Percentiles rank a stretch among this genome's conserved stretches.
These are phyloP conservation scores for Cubamyces sp. DNA, from an alignment of 768 basidiomycete species.

Conservation along the genomic window DNA sequence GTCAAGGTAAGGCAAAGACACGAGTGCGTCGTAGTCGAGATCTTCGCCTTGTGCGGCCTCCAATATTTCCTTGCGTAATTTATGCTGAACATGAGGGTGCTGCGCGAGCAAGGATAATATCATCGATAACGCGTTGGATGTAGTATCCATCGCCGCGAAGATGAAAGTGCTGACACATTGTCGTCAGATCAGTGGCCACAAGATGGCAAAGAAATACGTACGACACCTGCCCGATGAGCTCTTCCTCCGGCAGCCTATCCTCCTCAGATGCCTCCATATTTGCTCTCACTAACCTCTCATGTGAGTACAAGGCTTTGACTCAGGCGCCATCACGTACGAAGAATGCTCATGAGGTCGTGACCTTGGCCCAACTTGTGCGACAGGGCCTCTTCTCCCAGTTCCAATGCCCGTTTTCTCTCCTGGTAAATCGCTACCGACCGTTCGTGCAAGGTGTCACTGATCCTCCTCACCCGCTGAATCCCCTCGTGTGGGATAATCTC, in stretches of 20 bases:
- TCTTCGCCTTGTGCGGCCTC: constrained; percentile 31
- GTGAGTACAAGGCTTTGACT: too few relatives aligned
- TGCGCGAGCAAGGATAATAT: constrained; percentile 5
- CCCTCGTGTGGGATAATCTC: constrained; percentile 7
- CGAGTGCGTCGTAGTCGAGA: constrained; percentile 31
- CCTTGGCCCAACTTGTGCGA: too few relatives aligned
- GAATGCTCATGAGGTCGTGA: constrained; percentile 1
- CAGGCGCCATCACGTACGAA: neutral
- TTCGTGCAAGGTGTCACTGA: neutral
- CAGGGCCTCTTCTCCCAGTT: neutral
- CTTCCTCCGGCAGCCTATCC: constrained; percentile 19
- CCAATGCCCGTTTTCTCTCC: constrained; percentile 41
- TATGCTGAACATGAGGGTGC: neutral
- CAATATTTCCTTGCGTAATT: neutral
- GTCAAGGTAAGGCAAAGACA: constrained; percentile 63
- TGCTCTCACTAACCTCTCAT: constrained; percentile 2
- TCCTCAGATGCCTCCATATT: constrained; percentile 12
- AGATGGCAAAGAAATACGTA: neutral
- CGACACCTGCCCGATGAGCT: constrained; percentile 23
- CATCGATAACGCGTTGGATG: constrained; percentile 4
- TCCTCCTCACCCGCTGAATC: neutral
- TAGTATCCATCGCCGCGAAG: constrained; percentile 14
- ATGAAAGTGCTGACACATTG: constrained; percentile 6
- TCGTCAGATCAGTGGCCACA: too few relatives aligned
- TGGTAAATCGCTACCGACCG: constrained; percentile 40